Conservation (phyloP, 345 rosid species). For the Viola odorata region DNA sequence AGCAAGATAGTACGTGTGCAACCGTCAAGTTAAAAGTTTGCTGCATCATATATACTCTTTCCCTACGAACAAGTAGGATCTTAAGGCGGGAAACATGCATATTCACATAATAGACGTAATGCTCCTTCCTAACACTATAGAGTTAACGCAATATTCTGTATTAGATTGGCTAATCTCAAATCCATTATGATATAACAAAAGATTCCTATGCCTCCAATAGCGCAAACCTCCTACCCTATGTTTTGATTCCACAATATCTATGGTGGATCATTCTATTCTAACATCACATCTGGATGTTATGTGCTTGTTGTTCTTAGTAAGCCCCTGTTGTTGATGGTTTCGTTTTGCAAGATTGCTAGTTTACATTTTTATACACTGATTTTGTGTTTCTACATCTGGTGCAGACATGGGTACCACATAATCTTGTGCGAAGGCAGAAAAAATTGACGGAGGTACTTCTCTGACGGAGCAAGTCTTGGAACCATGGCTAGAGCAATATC, state of each 20-base stretch:
- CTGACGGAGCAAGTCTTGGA: not conserved
- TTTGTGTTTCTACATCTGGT: not conserved
- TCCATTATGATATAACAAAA: too few species aligned
- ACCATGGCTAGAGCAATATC: not conserved
- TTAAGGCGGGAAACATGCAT: not conserved
- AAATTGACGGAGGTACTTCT: conserved; percentile 41
- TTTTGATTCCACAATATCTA: too few species aligned
- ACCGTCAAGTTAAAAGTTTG: not conserved
- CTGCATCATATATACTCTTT: not conserved
- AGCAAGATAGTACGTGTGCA: not conserved
- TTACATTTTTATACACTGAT: not conserved
- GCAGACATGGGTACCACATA: conserved; percentile 91
- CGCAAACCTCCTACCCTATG: too few species aligned
- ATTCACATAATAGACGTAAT: not conserved
- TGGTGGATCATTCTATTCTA: too few species aligned
- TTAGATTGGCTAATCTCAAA: too few species aligned
- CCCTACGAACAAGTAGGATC: not conserved
- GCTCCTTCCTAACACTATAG: not conserved
- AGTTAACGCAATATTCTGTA: too few species aligned
- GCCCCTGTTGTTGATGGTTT: too few species aligned
- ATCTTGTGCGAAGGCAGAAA: conserved; percentile 82
- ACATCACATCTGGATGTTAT: too few species aligned
- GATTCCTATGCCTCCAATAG: too few species aligned
- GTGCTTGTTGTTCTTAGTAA: too few species aligned
- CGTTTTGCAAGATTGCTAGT: not conserved